Evolutionary conservation across 352 stramenopile species (phyloP).

Genomic region (Pythium biforme): DNA sequence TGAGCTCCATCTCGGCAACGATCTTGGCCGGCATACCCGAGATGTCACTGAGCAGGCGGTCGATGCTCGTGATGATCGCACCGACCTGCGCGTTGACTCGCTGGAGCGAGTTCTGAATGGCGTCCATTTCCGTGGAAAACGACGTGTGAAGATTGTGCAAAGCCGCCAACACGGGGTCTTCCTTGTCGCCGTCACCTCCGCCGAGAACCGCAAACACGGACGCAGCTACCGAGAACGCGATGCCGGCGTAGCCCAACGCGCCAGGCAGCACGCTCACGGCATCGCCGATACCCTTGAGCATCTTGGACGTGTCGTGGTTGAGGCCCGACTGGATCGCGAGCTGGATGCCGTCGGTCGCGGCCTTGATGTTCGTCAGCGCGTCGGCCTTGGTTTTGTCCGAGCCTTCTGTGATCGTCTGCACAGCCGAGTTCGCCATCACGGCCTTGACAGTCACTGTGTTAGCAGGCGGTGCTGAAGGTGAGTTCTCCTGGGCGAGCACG

Average conservation of each 20-base stretch:
- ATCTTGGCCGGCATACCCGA: slow-evolving; percentile 41
- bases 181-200: slow-evolving; percentile 1
- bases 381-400: slow-evolving; percentile 4
- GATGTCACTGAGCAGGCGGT: slow-evolving; percentile 35
- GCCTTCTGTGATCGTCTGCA: slow-evolving; percentile 29
- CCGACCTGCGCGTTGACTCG: slow-evolving; percentile 29
- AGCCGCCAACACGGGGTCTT: slow-evolving; percentile 36
- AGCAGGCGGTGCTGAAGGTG: not conserved
- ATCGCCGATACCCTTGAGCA: slow-evolving; percentile 43
- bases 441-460: not conserved
- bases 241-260: slow-evolving; percentile 35
- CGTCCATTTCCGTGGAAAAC: slow-evolving; percentile 31
- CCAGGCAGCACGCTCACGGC: slow-evolving; percentile 34
- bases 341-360: slow-evolving; percentile 43
- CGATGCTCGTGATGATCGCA: slow-evolving; percentile 35
- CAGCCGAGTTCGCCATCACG: slow-evolving; percentile 17
- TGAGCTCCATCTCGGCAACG: slow-evolving; percentile 50
- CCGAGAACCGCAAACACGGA: slow-evolving; percentile 31
- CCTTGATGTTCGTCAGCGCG: slow-evolving; percentile 37
- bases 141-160: slow-evolving; percentile 29
- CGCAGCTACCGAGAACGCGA: slow-evolving; percentile 46
- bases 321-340: slow-evolving; percentile 33
- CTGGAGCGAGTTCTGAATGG: slow-evolving; percentile 32
- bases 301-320: slow-evolving; percentile 31
- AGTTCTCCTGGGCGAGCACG: not conserved